These are phyloP conservation scores for Heteromeles arbutifolia DNA, from an alignment of 306 rosid genomes.

Conservation along the genomic window DNA sequence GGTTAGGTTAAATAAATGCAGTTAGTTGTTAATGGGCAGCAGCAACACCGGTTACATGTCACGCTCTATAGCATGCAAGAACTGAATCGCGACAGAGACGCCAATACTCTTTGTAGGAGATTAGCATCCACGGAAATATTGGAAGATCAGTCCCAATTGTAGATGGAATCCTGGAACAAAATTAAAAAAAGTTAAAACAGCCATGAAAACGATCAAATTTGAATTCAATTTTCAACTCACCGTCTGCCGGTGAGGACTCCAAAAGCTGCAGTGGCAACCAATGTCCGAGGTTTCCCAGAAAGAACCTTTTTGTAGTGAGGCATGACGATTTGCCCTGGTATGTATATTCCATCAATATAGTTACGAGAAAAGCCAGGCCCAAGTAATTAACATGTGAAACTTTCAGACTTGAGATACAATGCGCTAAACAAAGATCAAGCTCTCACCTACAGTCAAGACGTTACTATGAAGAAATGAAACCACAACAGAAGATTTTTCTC, in stretches of 20 bases:
- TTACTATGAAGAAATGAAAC: constrained; percentile 80
- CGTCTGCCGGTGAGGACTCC: constrained; percentile 79
- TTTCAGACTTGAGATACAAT: neutral
- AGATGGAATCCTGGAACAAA: constrained; percentile 40
- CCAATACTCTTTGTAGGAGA: constrained; percentile 75
- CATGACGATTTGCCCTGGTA: constrained; percentile 38
- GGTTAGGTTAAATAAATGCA: neutral
- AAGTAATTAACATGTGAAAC: neutral
- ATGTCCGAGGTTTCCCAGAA: constrained; percentile 30
- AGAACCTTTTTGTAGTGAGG: constrained; percentile 34
- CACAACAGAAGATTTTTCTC: constrained; percentile 32
- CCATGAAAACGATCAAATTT: neutral
- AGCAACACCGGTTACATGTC: neutral
- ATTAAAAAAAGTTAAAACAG: neutral
- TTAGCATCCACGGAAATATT: constrained; percentile 71
- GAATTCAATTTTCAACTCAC: constrained; percentile 26
- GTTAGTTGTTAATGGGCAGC: neutral
- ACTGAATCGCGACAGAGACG: constrained; percentile 58
- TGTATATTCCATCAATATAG: neutral
- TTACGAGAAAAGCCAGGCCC: constrained; percentile 1
- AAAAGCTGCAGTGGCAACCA: constrained; percentile 34
- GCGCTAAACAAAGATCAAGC: constrained; percentile 9
- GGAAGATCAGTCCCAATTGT: constrained; percentile 53
- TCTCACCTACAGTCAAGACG: constrained; percentile 71
- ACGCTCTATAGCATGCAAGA: constrained; percentile 39